Evolutionary conservation across 2,329 filamentous ascomycete species (phyloP).

Genomic region (Phialophora chinensis): DNA sequence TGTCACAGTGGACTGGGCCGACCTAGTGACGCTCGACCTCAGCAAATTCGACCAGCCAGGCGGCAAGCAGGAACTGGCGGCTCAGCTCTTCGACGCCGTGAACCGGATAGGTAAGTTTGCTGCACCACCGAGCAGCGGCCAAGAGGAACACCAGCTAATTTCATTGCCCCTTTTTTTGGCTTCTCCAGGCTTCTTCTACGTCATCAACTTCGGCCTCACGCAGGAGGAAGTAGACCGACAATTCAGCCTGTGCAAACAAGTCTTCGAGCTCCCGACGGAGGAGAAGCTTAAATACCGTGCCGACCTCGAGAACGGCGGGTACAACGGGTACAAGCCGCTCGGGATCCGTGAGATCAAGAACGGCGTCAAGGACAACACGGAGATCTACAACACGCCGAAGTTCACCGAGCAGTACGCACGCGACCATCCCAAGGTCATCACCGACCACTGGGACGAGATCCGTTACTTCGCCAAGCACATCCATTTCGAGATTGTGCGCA

Average conservation of each 20-base stretch:
- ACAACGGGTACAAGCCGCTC: slow-evolving; percentile 61
- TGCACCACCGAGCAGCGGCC: neutral
- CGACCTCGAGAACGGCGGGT: slow-evolving; percentile 58
- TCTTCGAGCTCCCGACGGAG: slow-evolving; percentile 62
- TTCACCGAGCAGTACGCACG: slow-evolving; percentile 56
- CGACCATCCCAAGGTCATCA: slow-evolving; percentile 55
- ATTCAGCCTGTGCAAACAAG: slow-evolving; percentile 63
- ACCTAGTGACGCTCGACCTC: slow-evolving; percentile 48
- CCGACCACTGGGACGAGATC: slow-evolving; percentile 60
- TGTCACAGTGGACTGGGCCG: slow-evolving; percentile 35
- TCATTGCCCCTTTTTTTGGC: neutral
- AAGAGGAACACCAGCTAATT: neutral
- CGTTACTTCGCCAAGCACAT: slow-evolving; percentile 59
- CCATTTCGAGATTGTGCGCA: slow-evolving; percentile 62
- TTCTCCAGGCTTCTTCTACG: slow-evolving; percentile 63
- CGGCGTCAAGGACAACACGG: slow-evolving; percentile 57
- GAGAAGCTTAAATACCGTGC: slow-evolving; percentile 65
- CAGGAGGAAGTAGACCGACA: slow-evolving; percentile 65
- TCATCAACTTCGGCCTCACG: slow-evolving; percentile 63
- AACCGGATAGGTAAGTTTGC: slow-evolving; percentile 45
- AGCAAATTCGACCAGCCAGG: slow-evolving; percentile 59
- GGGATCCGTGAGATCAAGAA: slow-evolving; percentile 46
- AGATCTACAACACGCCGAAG: slow-evolving; percentile 68
- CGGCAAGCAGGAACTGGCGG: slow-evolving; percentile 60
- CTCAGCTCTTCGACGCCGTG: slow-evolving; percentile 61